phyloP scores from a whole-genome alignment of 768 basidiomycete genomes.

The Psilocybe sp. region DNA sequence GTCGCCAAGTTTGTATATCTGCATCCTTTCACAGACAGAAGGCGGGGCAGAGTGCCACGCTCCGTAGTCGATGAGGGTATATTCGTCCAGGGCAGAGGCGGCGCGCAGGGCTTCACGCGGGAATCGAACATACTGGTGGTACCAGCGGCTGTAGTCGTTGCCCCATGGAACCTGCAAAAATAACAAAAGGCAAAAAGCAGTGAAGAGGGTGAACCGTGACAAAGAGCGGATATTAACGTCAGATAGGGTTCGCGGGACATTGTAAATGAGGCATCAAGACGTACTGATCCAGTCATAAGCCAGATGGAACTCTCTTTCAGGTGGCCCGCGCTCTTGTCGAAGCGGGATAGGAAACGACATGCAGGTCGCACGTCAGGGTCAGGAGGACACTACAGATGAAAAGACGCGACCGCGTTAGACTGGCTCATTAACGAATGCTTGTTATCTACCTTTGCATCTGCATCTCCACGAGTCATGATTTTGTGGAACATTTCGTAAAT shows the following conservation, averaged over 20 bases:
- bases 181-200: not conserved
- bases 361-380: slow-evolving; percentile 27
- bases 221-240: not conserved
- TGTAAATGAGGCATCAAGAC: not conserved
- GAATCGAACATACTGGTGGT: slow-evolving; percentile 55
- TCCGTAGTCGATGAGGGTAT: slow-evolving; percentile 52
- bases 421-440: not conserved
- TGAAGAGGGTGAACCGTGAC: not conserved
- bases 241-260: not conserved
- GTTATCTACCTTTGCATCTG: slow-evolving; percentile 33
- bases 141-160: slow-evolving; percentile 50
- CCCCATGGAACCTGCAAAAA: slow-evolving; percentile 51
- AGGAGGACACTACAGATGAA: slow-evolving; percentile 19
- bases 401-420: slow-evolving; percentile 1
- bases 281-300: slow-evolving; percentile 46
- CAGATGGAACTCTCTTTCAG: slow-evolving; percentile 54
- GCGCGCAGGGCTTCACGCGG: slow-evolving; percentile 47
- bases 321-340: slow-evolving; percentile 58
- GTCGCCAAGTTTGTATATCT: slow-evolving; percentile 28
- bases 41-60: slow-evolving; percentile 42
- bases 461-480: slow-evolving; percentile 42
- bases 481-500: slow-evolving; percentile 45
- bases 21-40: slow-evolving; percentile 27
- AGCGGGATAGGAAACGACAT: slow-evolving; percentile 52
- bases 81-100: slow-evolving; percentile 45